Evolutionary conservation across 441 rosid genomes (phyloP).

Genomic region (Adansonia rubrostipa): DNA sequence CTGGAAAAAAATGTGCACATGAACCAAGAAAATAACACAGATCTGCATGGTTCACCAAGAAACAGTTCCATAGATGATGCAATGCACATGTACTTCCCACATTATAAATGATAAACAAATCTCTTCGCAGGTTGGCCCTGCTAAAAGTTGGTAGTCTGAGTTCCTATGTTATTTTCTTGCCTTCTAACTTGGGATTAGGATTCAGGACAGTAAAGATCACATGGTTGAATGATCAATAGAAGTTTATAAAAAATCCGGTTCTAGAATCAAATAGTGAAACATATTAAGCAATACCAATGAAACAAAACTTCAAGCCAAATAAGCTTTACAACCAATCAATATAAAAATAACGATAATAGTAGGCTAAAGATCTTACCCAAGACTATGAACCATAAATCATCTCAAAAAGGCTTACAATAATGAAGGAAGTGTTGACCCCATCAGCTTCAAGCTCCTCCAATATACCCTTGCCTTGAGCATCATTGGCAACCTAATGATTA

Average conservation of each 20-base stretch:
- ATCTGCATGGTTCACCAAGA: conserved; percentile 2
- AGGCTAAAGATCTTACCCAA: not conserved
- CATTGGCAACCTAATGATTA: conserved; percentile 65
- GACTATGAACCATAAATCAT: not conserved
- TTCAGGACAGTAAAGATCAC: not conserved
- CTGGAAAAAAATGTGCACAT: not conserved
- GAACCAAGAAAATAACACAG: not conserved
- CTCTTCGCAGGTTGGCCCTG: not conserved
- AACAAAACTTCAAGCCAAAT: conserved; percentile 13
- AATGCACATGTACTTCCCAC: not conserved
- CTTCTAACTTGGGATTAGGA: not conserved
- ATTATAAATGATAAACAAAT: conserved; percentile 1
- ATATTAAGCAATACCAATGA: not conserved
- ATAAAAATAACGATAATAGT: not conserved
- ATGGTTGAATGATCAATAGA: not conserved
- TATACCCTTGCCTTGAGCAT: conserved; percentile 68
- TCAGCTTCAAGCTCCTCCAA: conserved; percentile 74
- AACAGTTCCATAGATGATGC: not conserved
- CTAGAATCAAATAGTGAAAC: not conserved
- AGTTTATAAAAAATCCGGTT: not conserved
- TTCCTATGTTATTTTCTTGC: conserved; percentile 4
- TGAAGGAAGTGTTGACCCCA: conserved; percentile 77
- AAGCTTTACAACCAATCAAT: not conserved
- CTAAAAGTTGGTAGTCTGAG: not conserved
- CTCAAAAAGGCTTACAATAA: conserved; percentile 54